Evolutionary conservation across 208 protist species (phyloP).

Genomic region (Leishmania arabica): DNA sequence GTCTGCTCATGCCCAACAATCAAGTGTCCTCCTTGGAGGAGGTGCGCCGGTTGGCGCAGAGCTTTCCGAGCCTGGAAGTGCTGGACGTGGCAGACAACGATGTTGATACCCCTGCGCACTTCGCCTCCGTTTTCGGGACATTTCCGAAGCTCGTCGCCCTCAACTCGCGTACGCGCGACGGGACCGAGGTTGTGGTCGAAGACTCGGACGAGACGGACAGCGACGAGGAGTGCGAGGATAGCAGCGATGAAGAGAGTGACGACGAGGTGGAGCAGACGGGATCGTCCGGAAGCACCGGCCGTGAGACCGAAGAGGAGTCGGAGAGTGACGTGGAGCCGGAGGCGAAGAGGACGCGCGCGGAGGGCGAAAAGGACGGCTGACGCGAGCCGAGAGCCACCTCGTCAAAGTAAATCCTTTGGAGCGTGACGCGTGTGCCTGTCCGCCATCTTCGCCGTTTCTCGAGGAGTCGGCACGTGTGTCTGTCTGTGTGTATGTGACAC

Average conservation of each 20-base stretch:
- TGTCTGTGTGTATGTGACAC: background rate
- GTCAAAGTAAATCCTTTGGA: no score
- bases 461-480: background rate
- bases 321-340: slow-evolving; percentile 18
- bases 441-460: background rate
- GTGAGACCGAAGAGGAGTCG: slow-evolving; percentile 15
- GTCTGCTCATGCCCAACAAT: slow-evolving; percentile 80
- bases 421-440: background rate
- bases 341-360: slow-evolving; percentile 29
- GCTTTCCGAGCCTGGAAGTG: slow-evolving; percentile 67
- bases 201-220: slow-evolving; percentile 37
- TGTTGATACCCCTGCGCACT: slow-evolving; percentile 47
- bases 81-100: slow-evolving; percentile 69
- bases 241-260: slow-evolving; percentile 7
- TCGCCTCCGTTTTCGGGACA: slow-evolving; percentile 48
- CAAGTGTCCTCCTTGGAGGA: slow-evolving; percentile 47
- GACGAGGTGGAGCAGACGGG: background rate
- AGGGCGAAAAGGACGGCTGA: background rate
- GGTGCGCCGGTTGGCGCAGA: slow-evolving; percentile 46
- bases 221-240: slow-evolving; percentile 29
- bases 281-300: background rate
- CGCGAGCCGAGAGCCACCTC: no score
- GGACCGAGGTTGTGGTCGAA: slow-evolving; percentile 49
- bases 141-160: slow-evolving; percentile 59
- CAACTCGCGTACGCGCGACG: slow-evolving; percentile 53